These are phyloP conservation scores for Fusarium subglutinans DNA, from an alignment of 2,329 filamentous ascomycete species.

Conservation along the genomic window DNA sequence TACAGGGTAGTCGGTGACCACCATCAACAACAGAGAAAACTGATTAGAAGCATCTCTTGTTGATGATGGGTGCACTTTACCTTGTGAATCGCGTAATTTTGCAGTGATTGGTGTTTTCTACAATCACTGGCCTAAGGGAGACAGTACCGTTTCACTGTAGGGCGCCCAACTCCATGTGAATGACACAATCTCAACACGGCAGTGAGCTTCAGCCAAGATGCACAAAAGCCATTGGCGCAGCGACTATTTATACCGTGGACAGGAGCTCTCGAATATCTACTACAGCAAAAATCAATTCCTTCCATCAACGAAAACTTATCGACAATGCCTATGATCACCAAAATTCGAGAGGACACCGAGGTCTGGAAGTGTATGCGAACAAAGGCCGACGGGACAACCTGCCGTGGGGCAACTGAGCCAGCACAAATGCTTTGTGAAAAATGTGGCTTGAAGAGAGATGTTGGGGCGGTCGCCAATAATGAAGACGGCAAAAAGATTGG, in stretches of 20 bases:
- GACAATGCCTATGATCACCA: background rate
- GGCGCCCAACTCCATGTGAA: fast-evolving
- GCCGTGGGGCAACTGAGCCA: background rate
- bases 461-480: background rate
- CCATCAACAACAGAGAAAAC: too few relatives aligned
- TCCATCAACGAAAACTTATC: fast-evolving
- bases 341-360: background rate
- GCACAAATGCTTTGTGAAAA: background rate
- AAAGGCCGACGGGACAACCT: background rate
- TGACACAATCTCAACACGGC: fast-evolving
- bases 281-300: fast-evolving
- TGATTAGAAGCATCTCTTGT: too few relatives aligned
- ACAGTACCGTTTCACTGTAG: fast-evolving
- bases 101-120: fast-evolving
- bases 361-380: background rate
- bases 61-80: fast-evolving
- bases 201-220: background rate
- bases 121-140: background rate
- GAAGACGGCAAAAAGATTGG: background rate
- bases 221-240: fast-evolving
- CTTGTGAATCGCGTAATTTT: fast-evolving
- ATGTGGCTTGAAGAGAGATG: background rate
- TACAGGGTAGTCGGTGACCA: fast-evolving
- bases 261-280: fast-evolving
- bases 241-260: too few relatives aligned